Evolutionary conservation across 1,284 basidiomycete species (phyloP).

Genomic region (Kwoniella shivajii): DNA sequence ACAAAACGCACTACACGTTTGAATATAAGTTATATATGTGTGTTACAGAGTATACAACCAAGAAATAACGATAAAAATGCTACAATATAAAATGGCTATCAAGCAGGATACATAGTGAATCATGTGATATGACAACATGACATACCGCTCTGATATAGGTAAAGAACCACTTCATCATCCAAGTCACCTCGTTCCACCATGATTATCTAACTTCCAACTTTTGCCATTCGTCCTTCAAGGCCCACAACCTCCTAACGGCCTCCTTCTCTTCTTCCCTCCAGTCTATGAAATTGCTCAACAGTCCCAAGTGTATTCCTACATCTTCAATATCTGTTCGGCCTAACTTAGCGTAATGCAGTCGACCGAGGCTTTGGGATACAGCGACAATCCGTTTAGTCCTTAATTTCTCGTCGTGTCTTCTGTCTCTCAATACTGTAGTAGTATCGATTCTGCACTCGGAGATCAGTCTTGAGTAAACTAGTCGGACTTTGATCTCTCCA

Average conservation of each 20-base stretch:
- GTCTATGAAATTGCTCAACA: not conserved
- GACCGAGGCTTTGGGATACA: too few species aligned
- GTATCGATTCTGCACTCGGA: constrained; percentile 18
- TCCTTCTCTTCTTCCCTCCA: constrained; percentile 36
- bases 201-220: constrained; percentile 12
- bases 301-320: not conserved
- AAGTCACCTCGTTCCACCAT: not conserved
- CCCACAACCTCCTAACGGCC: constrained; percentile 27
- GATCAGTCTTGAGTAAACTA: constrained; percentile 22
- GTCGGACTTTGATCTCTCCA: constrained; percentile 11
- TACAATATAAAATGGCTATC: not conserved
- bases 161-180: too few species aligned
- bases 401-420: constrained; percentile 10
- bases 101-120: not conserved
- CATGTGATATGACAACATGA: not conserved
- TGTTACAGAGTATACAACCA: not conserved
- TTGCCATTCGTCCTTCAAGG: constrained; percentile 27
- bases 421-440: not conserved
- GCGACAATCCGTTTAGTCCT: constrained; percentile 19
- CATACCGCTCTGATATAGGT: too few species aligned
- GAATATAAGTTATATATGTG: not conserved
- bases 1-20: not conserved
- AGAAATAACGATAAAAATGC: not conserved
- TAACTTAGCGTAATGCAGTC: not conserved
- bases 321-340: not conserved